Evolutionary conservation across 129 eudicot species (phyloP).

Genomic region (Ambrosia trifida): DNA sequence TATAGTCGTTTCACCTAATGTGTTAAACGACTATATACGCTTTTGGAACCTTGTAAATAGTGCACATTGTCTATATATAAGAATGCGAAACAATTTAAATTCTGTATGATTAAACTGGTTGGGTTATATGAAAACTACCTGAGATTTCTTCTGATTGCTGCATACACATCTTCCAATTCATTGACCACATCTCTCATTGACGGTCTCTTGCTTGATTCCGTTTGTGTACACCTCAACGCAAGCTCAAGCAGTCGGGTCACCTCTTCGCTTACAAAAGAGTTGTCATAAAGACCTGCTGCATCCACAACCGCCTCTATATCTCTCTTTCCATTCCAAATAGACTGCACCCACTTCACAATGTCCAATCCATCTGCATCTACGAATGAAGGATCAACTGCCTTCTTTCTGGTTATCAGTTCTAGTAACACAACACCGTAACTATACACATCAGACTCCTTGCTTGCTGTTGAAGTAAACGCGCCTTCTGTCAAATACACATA

Average conservation of each 20-base stretch:
- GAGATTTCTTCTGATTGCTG: conserved; percentile 26
- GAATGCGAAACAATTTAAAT: no score
- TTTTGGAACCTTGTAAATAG: no score
- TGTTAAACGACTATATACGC: no score
- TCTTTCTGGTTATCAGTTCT: conserved; percentile 73
- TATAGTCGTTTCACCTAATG: no score
- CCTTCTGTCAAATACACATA: not conserved
- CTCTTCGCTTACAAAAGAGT: conserved; percentile 51
- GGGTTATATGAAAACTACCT: conserved; percentile 4
- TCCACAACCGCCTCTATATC: conserved; percentile 64
- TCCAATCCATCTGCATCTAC: conserved; percentile 42
- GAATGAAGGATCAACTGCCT: conserved; percentile 56
- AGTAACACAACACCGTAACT: conserved; percentile 83
- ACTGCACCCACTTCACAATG: conserved; percentile 65
- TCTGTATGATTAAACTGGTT: no score
- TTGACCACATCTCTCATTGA: conserved; percentile 83
- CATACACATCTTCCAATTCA: conserved; percentile 42
- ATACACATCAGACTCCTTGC: conserved; percentile 42
- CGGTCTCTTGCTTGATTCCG: conserved; percentile 61
- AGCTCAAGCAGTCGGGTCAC: conserved; percentile 54
- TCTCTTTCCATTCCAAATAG: conserved; percentile 44
- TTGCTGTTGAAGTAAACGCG: conserved; percentile 49
- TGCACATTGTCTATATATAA: no score
- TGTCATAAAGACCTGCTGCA: conserved; percentile 38
- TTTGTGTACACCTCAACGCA: conserved; percentile 79